These are phyloP conservation scores for Centaurea solstitialis DNA, from an alignment of 129 eudicot species.

Conservation along the genomic window DNA sequence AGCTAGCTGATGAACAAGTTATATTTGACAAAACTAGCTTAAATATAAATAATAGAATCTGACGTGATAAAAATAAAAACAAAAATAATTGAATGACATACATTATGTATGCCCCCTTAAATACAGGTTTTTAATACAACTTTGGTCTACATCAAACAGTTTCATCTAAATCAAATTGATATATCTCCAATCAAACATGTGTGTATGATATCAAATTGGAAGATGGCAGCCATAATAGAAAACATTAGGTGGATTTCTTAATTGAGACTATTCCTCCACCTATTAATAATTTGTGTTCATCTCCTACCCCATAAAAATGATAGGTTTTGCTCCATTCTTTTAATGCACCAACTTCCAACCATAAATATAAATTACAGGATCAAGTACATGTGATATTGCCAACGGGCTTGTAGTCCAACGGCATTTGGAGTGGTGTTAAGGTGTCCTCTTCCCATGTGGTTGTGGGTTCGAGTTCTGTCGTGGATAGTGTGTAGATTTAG, in stretches of 20 bases:
- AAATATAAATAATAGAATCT: no score
- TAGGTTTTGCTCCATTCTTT: not conserved
- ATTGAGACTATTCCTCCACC: not conserved
- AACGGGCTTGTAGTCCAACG: no score
- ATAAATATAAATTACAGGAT: not conserved
- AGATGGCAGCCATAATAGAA: not conserved
- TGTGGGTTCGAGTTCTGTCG: no score
- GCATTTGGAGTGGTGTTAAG: no score
- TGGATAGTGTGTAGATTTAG: no score
- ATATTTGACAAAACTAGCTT: no score
- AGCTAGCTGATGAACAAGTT: no score
- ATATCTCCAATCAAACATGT: not conserved
- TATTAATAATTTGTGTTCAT: not conserved
- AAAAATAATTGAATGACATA: no score
- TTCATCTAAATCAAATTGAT: not conserved
- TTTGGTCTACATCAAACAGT: not conserved
- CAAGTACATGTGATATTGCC: not conserved
- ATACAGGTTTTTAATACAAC: not conserved
- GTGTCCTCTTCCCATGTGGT: no score
- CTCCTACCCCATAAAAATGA: not conserved
- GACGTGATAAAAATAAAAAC: not conserved
- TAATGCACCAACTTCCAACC: constrained; percentile 1
- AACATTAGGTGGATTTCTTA: not conserved
- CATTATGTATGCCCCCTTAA: no score
- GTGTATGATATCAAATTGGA: no score